Conservation (phyloP, 2,329 filamentous ascomycete species). For the Alternaria triticimaculans region DNA sequence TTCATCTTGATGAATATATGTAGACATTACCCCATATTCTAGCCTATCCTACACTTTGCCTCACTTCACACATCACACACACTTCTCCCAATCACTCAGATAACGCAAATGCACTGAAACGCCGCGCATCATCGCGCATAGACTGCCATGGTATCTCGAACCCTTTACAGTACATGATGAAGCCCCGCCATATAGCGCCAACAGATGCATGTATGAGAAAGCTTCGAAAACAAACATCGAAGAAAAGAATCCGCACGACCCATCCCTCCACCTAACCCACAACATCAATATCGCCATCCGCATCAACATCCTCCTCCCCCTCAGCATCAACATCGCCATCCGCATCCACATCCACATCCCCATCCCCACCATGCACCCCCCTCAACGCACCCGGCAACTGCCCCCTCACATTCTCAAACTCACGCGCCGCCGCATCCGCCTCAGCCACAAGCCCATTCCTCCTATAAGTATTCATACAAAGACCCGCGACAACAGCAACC, state of each 20-base stretch:
- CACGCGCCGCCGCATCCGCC: slow-evolving; percentile 24
- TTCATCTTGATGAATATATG: no score
- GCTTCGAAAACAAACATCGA: background rate
- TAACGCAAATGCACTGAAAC: background rate
- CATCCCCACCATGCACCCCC: slow-evolving; percentile 21
- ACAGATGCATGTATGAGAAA: background rate
- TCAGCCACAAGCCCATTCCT: slow-evolving; percentile 37
- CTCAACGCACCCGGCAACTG: slow-evolving; percentile 34
- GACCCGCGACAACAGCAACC: slow-evolving; percentile 41
- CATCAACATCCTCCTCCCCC: background rate
- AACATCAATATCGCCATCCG: background rate
- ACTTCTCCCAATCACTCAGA: no score
- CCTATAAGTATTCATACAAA: slow-evolving; percentile 39
- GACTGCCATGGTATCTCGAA: background rate
- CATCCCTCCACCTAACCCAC: background rate
- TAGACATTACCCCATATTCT: no score
- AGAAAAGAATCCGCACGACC: background rate
- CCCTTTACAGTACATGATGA: background rate
- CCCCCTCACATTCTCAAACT: slow-evolving; percentile 29
- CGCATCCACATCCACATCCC: slow-evolving; percentile 24
- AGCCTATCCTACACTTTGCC: no score
- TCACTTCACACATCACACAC: no score
- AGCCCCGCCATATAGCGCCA: background rate
- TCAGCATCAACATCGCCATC: slow-evolving; percentile 29
- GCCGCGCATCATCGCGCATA: no score